Evolutionary conservation across 2,329 filamentous ascomycete genomes (phyloP).

Genomic region (Emericellopsis atlantica): DNA sequence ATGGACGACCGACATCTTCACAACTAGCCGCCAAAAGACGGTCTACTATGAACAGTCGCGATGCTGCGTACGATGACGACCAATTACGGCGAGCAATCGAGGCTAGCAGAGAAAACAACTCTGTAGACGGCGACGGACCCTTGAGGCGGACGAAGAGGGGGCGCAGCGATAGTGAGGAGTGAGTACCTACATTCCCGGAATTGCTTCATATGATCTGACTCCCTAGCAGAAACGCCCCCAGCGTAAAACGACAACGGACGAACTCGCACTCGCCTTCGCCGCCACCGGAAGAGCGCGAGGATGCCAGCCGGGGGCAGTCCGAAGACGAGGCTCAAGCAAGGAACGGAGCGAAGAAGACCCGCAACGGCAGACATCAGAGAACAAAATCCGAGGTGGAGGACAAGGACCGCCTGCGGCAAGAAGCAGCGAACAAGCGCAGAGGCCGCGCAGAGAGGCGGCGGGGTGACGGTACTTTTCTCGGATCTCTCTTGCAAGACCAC

Average conservation of each 20-base stretch:
- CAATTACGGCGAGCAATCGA: slow-evolving; percentile 81
- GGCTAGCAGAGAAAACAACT: slow-evolving; percentile 76
- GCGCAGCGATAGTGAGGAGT: slow-evolving; percentile 92
- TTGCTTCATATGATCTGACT: neutral
- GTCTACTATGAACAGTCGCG: slow-evolving; percentile 94
- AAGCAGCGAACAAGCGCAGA: slow-evolving; percentile 70
- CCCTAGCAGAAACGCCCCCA: slow-evolving; percentile 49
- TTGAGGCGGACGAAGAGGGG: slow-evolving; percentile 66
- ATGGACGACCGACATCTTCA: slow-evolving; percentile 35
- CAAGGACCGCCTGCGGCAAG: slow-evolving; percentile 58
- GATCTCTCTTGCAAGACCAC: too few species aligned
- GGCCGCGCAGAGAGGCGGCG: slow-evolving; percentile 69
- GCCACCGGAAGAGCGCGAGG: slow-evolving; percentile 29
- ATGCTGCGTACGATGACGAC: slow-evolving; percentile 91
- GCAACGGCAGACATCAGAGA: slow-evolving; percentile 45
- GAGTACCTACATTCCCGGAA: slow-evolving; percentile 26
- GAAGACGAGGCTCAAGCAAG: slow-evolving; percentile 52
- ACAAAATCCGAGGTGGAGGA: slow-evolving; percentile 61
- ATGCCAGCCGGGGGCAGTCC: slow-evolving; percentile 43
- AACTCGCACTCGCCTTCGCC: slow-evolving; percentile 60
- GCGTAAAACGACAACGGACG: slow-evolving; percentile 73
- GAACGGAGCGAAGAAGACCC: slow-evolving; percentile 45
- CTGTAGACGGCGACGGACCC: slow-evolving; percentile 34
- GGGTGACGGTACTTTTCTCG: slow-evolving; percentile 51
- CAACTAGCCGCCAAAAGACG: slow-evolving; percentile 63